These are phyloP conservation scores for Wickerhamiella domercqiae DNA, from an alignment of 805 yeast species.

Conservation along the genomic window DNA sequence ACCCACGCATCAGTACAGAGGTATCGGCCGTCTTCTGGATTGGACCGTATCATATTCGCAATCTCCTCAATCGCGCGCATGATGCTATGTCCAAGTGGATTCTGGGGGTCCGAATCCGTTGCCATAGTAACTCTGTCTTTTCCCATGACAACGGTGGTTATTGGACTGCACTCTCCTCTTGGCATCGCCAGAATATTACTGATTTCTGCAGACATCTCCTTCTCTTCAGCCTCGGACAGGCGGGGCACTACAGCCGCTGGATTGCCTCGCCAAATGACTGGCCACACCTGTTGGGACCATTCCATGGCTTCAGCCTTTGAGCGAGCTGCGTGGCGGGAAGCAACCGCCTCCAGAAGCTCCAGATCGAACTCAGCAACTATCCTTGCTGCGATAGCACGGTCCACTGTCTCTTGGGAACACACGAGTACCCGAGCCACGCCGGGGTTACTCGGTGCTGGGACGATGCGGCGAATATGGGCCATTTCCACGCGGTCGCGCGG, in stretches of 20 bases:
- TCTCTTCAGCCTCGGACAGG: slow-evolving; percentile 33
- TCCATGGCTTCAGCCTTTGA: slow-evolving; percentile 47
- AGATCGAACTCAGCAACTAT: slow-evolving; percentile 1
- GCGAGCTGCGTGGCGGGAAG: slow-evolving; percentile 53
- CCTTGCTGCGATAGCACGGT: slow-evolving; percentile 22
- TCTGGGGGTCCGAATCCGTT: slow-evolving; percentile 26
- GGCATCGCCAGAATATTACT: slow-evolving; percentile 9
- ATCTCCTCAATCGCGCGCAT: slow-evolving; percentile 55
- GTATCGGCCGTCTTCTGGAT: slow-evolving; percentile 27
- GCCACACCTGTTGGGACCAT: slow-evolving; percentile 71
- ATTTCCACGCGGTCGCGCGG: slow-evolving; percentile 23
- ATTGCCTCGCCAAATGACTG: slow-evolving; percentile 86
- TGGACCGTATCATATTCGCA: slow-evolving; percentile 28
- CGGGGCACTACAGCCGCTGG: slow-evolving; percentile 38
- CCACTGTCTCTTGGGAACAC: slow-evolving; percentile 4
- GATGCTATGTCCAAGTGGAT: slow-evolving; percentile 60
- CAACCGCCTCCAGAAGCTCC: slow-evolving; percentile 17
- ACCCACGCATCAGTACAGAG: slow-evolving; percentile 65
- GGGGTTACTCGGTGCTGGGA: slow-evolving; percentile 9
- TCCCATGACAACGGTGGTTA: slow-evolving; percentile 53
- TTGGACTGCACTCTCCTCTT: slow-evolving; percentile 16
- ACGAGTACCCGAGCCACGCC: slow-evolving; percentile 8
- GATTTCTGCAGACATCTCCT: slow-evolving; percentile 26
- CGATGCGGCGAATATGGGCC: slow-evolving; percentile 25
- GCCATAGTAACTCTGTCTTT: slow-evolving; percentile 28